Conservation (phyloP, 2,329 filamentous ascomycete genomes). For the Albifimbria verrucaria region DNA sequence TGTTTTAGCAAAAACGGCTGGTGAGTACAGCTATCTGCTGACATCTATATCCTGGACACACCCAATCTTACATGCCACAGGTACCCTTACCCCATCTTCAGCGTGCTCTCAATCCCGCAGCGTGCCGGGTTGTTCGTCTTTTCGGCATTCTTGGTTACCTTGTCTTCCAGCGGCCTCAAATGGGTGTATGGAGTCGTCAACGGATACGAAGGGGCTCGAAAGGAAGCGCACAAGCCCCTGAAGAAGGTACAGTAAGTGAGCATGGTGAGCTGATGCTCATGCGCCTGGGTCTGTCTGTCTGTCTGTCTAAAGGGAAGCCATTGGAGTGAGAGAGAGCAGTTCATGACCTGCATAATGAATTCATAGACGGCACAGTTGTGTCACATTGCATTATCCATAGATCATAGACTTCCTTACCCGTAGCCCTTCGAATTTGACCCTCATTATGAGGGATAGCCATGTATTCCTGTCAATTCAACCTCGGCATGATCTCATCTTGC, state of each 20-base stretch:
- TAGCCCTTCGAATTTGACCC: no score
- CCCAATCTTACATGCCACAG: slow-evolving; percentile 32
- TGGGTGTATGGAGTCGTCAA: slow-evolving; percentile 67
- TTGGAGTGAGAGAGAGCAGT: background rate
- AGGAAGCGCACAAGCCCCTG: slow-evolving; percentile 24
- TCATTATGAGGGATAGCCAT: no score
- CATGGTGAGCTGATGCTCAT: background rate
- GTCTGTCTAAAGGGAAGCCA: no score
- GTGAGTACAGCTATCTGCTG: slow-evolving; percentile 34
- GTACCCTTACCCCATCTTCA: slow-evolving; percentile 88
- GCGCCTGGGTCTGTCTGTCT: background rate
- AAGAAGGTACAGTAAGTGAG: slow-evolving; percentile 21
- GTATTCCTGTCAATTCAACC: no score
- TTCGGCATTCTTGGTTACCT: slow-evolving; percentile 69
- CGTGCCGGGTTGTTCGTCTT: slow-evolving; percentile 66
- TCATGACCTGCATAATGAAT: no score
- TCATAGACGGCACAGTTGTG: no score
- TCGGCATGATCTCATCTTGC: no score
- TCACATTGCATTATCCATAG: no score
- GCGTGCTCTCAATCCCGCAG: slow-evolving; percentile 60
- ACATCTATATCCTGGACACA: background rate
- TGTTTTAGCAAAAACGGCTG: slow-evolving; percentile 66
- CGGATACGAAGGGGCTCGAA: slow-evolving; percentile 41
- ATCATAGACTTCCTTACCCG: no score
- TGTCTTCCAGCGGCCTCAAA: slow-evolving; percentile 66